phyloP scores from a whole-genome alignment of 1,284 basidiomycete species.

The Pulchroboletus neoregius region DNA sequence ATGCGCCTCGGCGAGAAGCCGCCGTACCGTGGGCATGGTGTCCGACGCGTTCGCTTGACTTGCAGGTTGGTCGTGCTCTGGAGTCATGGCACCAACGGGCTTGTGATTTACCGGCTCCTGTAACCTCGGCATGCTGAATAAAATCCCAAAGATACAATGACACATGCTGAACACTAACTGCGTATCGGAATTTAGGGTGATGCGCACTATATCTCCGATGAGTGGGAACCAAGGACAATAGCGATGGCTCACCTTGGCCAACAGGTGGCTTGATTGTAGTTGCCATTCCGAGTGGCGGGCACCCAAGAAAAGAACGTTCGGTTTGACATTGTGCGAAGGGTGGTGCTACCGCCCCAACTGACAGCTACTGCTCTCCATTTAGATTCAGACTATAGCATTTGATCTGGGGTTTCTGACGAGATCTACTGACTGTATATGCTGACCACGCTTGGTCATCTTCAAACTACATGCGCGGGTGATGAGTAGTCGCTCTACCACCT shows the following conservation, averaged over 20 bases:
- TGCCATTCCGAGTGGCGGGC: conserved; percentile 11
- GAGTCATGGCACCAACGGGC: neutral
- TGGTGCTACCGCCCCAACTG: conserved; percentile 1
- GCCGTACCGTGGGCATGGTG: conserved; percentile 9
- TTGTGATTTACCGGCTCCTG: conserved; percentile 2
- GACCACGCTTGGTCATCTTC: conserved; percentile 1
- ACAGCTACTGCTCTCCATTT: conserved; percentile 7
- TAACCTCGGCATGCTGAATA: conserved; percentile 11
- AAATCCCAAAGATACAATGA: neutral
- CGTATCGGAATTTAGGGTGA: neutral
- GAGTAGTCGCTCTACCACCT: conserved; percentile 1
- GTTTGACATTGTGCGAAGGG: conserved; percentile 9
- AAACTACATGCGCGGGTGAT: neutral
- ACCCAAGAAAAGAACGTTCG: conserved; percentile 1
- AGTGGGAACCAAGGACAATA: conserved; percentile 20
- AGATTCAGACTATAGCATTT: conserved; percentile 6
- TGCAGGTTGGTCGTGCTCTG: neutral
- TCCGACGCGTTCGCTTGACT: neutral
- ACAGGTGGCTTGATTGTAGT: conserved; percentile 11
- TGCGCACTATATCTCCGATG: conserved; percentile 6
- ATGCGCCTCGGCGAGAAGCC: conserved; percentile 29
- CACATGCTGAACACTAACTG: conserved; percentile 9
- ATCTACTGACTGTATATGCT: conserved; percentile 1
- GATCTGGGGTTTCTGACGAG: neutral
- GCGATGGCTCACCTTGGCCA: conserved; percentile 20